Percentiles rank a stretch among this genome's conserved stretches.
These are phyloP conservation scores for Filosporella fistucella DNA, from an alignment of 495 filamentous ascomycete species.

Conservation along the genomic window DNA sequence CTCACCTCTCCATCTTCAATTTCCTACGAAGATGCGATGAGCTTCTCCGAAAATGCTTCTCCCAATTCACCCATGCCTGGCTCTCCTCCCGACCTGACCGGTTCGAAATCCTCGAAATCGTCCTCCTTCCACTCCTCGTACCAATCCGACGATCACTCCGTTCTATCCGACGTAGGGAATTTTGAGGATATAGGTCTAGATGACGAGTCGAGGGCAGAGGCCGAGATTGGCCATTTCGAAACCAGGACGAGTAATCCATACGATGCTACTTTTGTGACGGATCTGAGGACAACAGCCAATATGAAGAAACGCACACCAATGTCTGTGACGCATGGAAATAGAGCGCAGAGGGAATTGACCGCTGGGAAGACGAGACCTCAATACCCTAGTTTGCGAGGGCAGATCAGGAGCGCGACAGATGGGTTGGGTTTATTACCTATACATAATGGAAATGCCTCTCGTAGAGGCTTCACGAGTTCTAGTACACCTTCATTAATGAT, in stretches of 20 bases:
- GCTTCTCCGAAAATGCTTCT: constrained; percentile 43
- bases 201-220: constrained; percentile 49
- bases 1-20: constrained; percentile 13
- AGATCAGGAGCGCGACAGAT: constrained; percentile 16
- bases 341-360: constrained; percentile 26
- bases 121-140: constrained; percentile 75
- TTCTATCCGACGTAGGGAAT: constrained; percentile 59
- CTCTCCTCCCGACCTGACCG: constrained; percentile 79
- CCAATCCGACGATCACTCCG: constrained; percentile 55
- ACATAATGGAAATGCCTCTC: constrained; percentile 23
- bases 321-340: constrained; percentile 16
- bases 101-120: constrained; percentile 85
- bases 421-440: constrained; percentile 20
- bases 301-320: constrained; percentile 24
- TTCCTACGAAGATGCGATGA: constrained; percentile 47
- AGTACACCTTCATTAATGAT: constrained; percentile 16
- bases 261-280: constrained; percentile 35
- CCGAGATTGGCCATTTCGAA: constrained; percentile 37
- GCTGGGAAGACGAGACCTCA: constrained; percentile 20
- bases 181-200: constrained; percentile 93
- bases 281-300: constrained; percentile 25
- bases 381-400: constrained; percentile 19
- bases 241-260: constrained; percentile 39
- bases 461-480: constrained; percentile 22
- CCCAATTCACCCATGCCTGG: constrained; percentile 50